These are phyloP conservation scores for Blepharisma undulans DNA, from an alignment of 169 alveolate species.

Conservation along the genomic window DNA sequence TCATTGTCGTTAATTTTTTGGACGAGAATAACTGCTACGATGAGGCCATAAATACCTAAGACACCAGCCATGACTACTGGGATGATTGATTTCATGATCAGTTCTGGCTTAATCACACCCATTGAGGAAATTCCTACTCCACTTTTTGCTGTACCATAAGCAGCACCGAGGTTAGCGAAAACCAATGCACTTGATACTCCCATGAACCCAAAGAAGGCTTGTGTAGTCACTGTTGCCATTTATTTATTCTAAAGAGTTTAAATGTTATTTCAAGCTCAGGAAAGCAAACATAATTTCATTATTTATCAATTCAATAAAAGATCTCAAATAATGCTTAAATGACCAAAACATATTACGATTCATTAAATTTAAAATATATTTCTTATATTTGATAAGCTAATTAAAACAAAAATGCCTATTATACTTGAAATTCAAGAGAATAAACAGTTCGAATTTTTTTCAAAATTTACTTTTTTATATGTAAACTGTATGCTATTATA, in stretches of 20 bases:
- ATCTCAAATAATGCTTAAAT: too few relatives aligned
- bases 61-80: conserved; percentile 99
- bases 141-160: conserved; percentile 98
- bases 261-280: too few relatives aligned
- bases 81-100: conserved; percentile 97
- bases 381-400: too few relatives aligned
- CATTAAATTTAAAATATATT: too few relatives aligned
- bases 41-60: conserved; percentile 97
- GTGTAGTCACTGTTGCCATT: conserved; percentile 10
- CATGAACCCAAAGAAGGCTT: conserved; percentile 95
- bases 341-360: too few relatives aligned
- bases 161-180: conserved; percentile 96
- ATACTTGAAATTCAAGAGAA: too few relatives aligned
- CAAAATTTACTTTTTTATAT: too few relatives aligned
- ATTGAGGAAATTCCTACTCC: conserved; percentile 99
- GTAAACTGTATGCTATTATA: too few relatives aligned
- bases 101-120: conserved; percentile 99
- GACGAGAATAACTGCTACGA: conserved; percentile 88
- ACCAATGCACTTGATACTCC: conserved; percentile 98
- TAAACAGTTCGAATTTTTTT: too few relatives aligned
- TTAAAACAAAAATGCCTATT: too few relatives aligned
- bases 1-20: conserved; percentile 75
- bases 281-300: not conserved
- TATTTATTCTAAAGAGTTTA: not conserved
- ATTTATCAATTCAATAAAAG: not conserved